phyloP scores from a whole-genome alignment of 1,139 yeast species.

The Diutina ranongensis region DNA sequence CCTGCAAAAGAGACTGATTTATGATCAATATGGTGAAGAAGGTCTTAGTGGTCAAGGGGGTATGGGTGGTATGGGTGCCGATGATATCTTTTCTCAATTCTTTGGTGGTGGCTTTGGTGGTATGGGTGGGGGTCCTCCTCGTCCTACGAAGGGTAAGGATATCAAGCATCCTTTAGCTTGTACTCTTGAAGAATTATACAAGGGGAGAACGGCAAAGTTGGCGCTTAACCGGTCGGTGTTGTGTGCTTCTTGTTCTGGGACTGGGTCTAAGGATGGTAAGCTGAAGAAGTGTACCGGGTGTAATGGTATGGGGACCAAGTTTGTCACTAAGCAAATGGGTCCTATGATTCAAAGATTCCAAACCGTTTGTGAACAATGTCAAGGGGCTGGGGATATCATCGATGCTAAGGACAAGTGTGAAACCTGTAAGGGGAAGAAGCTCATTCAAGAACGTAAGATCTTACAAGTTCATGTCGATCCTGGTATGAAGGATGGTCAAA shows the following conservation, averaged over 20 bases:
- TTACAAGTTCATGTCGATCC: slow-evolving; percentile 91
- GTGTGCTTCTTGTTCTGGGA: slow-evolving; percentile 85
- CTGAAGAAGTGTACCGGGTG: slow-evolving; percentile 82
- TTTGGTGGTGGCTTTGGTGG: slow-evolving; percentile 67
- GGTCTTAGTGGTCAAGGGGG: slow-evolving; percentile 73
- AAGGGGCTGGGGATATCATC: slow-evolving; percentile 85
- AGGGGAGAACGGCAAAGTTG: slow-evolving; percentile 89
- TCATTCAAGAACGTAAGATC: slow-evolving; percentile 78
- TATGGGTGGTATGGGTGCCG: slow-evolving; percentile 71
- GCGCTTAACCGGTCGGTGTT: slow-evolving; percentile 87
- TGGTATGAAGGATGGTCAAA: slow-evolving; percentile 95
- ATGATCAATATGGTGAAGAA: slow-evolving; percentile 87
- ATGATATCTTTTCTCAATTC: slow-evolving; percentile 87
- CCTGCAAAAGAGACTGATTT: slow-evolving; percentile 75
- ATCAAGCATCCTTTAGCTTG: slow-evolving; percentile 82
- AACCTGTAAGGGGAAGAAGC: slow-evolving; percentile 81
- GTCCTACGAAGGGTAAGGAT: slow-evolving; percentile 77
- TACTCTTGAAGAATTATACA: slow-evolving; percentile 84
- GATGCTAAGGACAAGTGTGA: slow-evolving; percentile 86
- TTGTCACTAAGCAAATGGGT: slow-evolving; percentile 97
- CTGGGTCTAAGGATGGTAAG: slow-evolving; percentile 90
- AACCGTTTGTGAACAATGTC: slow-evolving; percentile 85
- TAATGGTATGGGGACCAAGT: slow-evolving; percentile 83
- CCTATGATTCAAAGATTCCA: slow-evolving; percentile 98
- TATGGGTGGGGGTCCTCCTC: slow-evolving; percentile 29